phyloP scores from a whole-genome alignment of 148 eudicot species.

The Bassia scoparia region DNA sequence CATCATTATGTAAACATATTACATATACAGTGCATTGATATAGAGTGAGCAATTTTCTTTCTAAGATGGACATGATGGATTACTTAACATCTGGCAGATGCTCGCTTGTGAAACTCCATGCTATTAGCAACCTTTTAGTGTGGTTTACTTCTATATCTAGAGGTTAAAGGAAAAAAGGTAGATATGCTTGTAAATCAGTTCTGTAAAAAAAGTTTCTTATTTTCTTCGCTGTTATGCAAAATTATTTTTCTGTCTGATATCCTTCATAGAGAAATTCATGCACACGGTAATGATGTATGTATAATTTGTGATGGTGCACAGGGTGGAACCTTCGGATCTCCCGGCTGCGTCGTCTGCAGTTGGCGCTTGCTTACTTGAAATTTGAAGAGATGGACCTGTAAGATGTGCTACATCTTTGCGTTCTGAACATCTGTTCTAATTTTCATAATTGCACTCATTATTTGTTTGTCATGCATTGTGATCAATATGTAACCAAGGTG shows the following conservation, averaged over 20 bases:
- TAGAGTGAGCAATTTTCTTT: no score
- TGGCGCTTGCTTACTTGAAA: conserved; percentile 74
- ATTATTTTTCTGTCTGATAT: background rate
- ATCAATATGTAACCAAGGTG: no score
- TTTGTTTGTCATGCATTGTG: no score
- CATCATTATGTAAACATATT: no score
- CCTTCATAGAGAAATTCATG: background rate
- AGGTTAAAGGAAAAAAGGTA: background rate
- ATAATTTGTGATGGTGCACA: conserved; percentile 31
- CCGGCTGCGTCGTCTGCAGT: conserved; percentile 77
- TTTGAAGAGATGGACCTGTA: conserved; percentile 87
- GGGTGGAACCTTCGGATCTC: conserved; percentile 78
- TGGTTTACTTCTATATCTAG: background rate
- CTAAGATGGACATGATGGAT: background rate
- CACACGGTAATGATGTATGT: conserved; percentile 8
- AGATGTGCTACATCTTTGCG: conserved; percentile 30
- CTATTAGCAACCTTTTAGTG: background rate
- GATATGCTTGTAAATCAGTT: background rate
- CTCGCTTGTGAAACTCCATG: background rate
- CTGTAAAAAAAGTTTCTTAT: background rate
- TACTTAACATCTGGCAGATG: background rate
- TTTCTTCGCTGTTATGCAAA: background rate
- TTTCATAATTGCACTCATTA: background rate
- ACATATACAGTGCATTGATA: no score
- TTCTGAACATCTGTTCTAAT: background rate